A percentile compares a stretch with the other conserved stretches of the same genome.
phyloP scores from a whole-genome alignment of 495 filamentous ascomycete species.

The Trichocladium antarcticum region DNA sequence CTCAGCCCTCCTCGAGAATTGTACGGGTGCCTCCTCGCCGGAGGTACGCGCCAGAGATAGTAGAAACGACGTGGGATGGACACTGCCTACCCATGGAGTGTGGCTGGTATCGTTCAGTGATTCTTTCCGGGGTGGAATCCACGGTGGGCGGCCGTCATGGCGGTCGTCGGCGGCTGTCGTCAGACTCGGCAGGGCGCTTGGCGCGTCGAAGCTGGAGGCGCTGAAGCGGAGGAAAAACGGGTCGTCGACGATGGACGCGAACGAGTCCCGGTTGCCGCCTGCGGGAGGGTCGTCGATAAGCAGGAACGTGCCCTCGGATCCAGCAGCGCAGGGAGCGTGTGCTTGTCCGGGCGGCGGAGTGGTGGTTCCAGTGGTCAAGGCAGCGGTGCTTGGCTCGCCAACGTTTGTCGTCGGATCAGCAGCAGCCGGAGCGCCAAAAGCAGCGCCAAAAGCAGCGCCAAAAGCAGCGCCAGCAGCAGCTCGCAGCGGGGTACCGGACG shows the following conservation, averaged over 20 bases:
- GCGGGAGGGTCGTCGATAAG: slow-evolving; percentile 22
- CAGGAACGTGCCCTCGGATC: slow-evolving; percentile 21
- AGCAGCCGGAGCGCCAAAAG: not conserved
- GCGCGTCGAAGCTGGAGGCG: not conserved
- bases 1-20: too few relatives aligned
- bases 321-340: slow-evolving; percentile 5
- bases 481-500: slow-evolving; percentile 7
- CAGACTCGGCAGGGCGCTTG: slow-evolving; percentile 1
- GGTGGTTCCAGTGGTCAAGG: not conserved
- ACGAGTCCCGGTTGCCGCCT: slow-evolving; percentile 29
- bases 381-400: slow-evolving; percentile 3
- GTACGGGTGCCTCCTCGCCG: not conserved
- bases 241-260: slow-evolving; percentile 37
- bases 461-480: too few relatives aligned
- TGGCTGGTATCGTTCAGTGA: slow-evolving; percentile 27
- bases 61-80: not conserved
- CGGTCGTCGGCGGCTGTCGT: slow-evolving; percentile 15
- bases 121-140: slow-evolving; percentile 33
- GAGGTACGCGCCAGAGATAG: not conserved
- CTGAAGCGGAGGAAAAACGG: slow-evolving; percentile 34
- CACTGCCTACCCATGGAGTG: slow-evolving; percentile 28
- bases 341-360: slow-evolving; percentile 8
- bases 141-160: slow-evolving; percentile 28
- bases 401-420: not conserved
- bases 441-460: too few relatives aligned